Evolutionary conservation across 169 alveolate genomes (phyloP).

Genomic region (Eimeria sp.): DNA sequence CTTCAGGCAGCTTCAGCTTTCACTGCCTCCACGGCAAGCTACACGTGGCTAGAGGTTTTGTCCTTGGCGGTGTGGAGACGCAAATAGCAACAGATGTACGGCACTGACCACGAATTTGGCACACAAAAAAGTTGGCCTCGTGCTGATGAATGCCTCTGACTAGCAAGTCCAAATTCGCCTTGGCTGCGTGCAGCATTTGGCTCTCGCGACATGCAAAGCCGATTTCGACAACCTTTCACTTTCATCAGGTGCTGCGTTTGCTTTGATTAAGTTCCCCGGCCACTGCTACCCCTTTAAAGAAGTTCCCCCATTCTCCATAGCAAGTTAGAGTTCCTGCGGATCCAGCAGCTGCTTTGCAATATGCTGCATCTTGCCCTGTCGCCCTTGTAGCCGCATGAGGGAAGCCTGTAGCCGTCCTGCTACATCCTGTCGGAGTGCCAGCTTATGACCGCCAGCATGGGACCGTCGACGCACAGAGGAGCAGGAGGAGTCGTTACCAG

Average conservation of each 20-base stretch:
- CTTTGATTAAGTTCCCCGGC: background rate
- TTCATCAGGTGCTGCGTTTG: background rate
- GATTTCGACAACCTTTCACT: background rate
- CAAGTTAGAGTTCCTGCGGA: background rate
- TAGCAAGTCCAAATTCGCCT: background rate
- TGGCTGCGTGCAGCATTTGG: background rate
- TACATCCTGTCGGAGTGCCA: conserved; percentile 10
- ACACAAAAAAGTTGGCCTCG: background rate
- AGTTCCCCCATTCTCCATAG: background rate
- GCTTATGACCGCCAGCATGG: background rate
- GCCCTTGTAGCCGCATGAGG: conserved; percentile 53
- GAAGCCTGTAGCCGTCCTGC: conserved; percentile 62
- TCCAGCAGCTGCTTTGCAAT: conserved; percentile 55
- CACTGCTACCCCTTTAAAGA: background rate
- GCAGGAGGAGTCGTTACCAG: background rate
- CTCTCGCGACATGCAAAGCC: background rate
- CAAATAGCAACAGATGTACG: background rate
- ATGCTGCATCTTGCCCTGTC: conserved; percentile 44
- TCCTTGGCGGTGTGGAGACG: background rate
- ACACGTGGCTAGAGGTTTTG: background rate
- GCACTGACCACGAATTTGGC: background rate
- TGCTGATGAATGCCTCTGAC: background rate
- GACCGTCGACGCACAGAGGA: background rate
- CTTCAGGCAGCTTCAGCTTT: background rate
- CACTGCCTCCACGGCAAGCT: background rate